Evolutionary conservation across 1,284 basidiomycete genomes (phyloP).

Genomic region (Apiotrichum veenhuisii): DNA sequence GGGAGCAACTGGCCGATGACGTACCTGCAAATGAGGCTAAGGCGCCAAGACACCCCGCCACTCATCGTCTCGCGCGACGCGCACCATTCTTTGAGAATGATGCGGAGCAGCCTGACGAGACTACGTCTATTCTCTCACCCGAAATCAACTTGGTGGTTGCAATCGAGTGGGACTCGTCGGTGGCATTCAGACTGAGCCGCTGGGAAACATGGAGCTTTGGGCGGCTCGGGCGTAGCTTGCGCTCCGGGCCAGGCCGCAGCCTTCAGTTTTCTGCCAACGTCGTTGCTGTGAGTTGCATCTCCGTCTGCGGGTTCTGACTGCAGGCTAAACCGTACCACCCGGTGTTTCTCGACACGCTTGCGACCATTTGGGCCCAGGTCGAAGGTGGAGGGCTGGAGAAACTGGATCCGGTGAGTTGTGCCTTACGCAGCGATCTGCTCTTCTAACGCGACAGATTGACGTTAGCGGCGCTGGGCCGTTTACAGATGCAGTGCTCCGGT

Average conservation of each 20-base stretch:
- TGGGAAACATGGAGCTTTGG: conserved; percentile 11
- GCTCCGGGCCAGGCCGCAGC: conserved; percentile 3
- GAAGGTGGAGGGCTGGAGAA: not conserved
- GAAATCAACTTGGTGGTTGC: conserved; percentile 33
- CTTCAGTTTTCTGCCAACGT: conserved; percentile 34
- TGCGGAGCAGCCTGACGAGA: conserved; percentile 9
- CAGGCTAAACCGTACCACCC: conserved; percentile 33
- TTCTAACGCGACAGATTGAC: conserved; percentile 18
- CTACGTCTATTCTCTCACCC: conserved; percentile 26
- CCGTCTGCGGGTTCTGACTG: not conserved
- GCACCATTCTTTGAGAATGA: not conserved
- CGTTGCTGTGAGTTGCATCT: conserved; percentile 19
- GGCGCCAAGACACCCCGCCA: not conserved
- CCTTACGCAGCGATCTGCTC: not conserved
- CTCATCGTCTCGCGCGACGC: too few relatives aligned
- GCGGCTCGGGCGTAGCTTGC: not conserved
- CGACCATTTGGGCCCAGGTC: conserved; percentile 18
- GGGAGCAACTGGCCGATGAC: not conserved
- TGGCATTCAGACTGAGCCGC: conserved; percentile 10
- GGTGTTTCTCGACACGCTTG: conserved; percentile 34
- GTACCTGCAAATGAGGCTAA: not conserved
- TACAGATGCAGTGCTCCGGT: conserved; percentile 34
- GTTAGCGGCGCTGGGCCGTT: conserved; percentile 34
- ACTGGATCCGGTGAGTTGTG: not conserved
- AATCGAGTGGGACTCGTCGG: conserved; percentile 31